Percentiles rank a stretch among this genome's conserved stretches.
These are phyloP conservation scores for Porcisia hertigi DNA, from an alignment of 208 protist genomes.

Conservation along the genomic window DNA sequence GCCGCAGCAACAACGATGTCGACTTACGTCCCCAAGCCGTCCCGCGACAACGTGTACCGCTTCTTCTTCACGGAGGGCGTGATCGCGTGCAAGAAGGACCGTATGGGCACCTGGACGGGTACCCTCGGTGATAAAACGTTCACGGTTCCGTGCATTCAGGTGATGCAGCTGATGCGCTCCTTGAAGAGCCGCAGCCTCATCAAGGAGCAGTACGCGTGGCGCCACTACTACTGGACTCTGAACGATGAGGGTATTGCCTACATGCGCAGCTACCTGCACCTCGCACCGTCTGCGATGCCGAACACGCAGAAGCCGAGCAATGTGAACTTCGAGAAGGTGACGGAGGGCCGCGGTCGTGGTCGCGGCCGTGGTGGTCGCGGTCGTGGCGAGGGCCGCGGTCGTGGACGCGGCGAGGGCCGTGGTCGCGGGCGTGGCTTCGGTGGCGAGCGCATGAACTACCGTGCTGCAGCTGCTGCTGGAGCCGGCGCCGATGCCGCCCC, in stretches of 20 bases:
- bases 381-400: slow-evolving; percentile 47
- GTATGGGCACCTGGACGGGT: slow-evolving; percentile 84
- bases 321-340: slow-evolving; percentile 54
- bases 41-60: slow-evolving; percentile 90
- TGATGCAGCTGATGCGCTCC: slow-evolving; percentile 91
- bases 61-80: slow-evolving; percentile 93
- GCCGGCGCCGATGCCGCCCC: slow-evolving; percentile 30
- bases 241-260: slow-evolving; percentile 93
- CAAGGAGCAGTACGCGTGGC: slow-evolving; percentile 94
- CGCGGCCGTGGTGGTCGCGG: slow-evolving; percentile 54
- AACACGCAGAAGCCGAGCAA: slow-evolving; percentile 88
- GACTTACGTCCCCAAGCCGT: slow-evolving; percentile 82
- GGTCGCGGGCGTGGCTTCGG: slow-evolving; percentile 83
- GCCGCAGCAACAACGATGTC: slow-evolving; percentile 48
- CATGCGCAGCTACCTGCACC: slow-evolving; percentile 92
- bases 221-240: slow-evolving; percentile 95
- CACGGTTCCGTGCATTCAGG: slow-evolving; percentile 75
- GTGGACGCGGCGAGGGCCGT: slow-evolving; percentile 58
- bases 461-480: slow-evolving; percentile 43
- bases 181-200: slow-evolving; percentile 91
- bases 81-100: slow-evolving; percentile 92
- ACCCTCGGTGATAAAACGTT: slow-evolving; percentile 80
- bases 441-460: slow-evolving; percentile 80
- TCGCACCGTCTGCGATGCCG: slow-evolving; percentile 86
- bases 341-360: slow-evolving; percentile 45